Evolutionary conservation across 1,284 basidiomycete species (phyloP), one percentile per base, ranked within the genome.

Genomic region (Fistulinella staudtii): DNA sequence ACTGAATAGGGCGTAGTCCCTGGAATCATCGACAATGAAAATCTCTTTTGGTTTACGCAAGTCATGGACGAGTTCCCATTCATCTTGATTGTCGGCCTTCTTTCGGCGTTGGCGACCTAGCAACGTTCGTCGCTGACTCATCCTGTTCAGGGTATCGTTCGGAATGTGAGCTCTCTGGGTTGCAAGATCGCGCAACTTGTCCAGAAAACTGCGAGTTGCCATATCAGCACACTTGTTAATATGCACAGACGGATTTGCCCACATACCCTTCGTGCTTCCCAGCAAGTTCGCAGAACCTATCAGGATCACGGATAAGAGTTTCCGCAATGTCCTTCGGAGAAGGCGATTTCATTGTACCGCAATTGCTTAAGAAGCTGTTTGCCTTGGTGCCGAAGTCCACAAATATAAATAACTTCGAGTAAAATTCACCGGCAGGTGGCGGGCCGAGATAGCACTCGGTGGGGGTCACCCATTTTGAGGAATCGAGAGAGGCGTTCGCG

Each of bases 301-400:
- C 22, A 4, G 52, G 52, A 22, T 54, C 28, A 0, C 33, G 8
- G 8, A 48, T n/a, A 8, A 54, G 9, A 21, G 72, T 50, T 83
- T 81, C 15, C 71, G 76, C 79, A 24, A 86, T 18, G 21, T 49
- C 49, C 8, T 39, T 27, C 3, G 39, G 20, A 3, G 48, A 41
- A 3, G 39, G 43, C 57, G 93, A 88, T 34, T 82, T 80, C 56
- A 82, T 85, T 15, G 93, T 89, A 9, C 93, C 93, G 53, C 89
- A 90, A 10, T 85, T 82, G 42, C 76, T 79, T 35, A 98, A 71
- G 66, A 97, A 94, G 2, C 76, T 71, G 53, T 91, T 93, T 3
- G 87, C 93, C 5, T 74, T 73, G 1, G 75, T 58, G 0, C 93
- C 93, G 63, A 94, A 96, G 64, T 95, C 85, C 36, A 97, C 79